Conservation (phyloP, 805 yeast species). For the Ogataea corticis region DNA sequence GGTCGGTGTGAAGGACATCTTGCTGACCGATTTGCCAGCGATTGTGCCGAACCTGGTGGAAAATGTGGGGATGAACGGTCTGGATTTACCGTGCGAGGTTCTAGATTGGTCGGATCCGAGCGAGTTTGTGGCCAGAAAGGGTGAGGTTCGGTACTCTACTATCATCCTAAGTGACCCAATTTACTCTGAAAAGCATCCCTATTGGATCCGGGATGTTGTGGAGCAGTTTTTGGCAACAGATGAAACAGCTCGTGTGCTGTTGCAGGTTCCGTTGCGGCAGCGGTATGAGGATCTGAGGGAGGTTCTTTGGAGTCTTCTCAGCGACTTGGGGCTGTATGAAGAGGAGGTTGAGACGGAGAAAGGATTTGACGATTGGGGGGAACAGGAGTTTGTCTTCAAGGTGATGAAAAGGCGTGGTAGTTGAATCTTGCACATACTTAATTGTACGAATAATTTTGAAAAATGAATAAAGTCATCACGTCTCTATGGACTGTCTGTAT, state of each 20-base stretch:
- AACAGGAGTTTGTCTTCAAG: slow-evolving; percentile 57
- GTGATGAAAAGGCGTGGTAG: slow-evolving; percentile 25
- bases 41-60: slow-evolving; percentile 66
- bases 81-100: slow-evolving; percentile 37
- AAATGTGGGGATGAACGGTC: slow-evolving; percentile 58
- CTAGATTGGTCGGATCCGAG: slow-evolving; percentile 79
- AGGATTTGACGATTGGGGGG: slow-evolving; percentile 88
- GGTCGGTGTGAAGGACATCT: slow-evolving; percentile 46
- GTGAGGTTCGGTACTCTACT: slow-evolving; percentile 45
- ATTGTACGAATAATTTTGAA: background rate
- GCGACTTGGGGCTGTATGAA: slow-evolving; percentile 36
- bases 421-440: background rate
- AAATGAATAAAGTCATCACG: too few relatives aligned
- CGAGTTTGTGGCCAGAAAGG: slow-evolving; percentile 27
- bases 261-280: slow-evolving; percentile 76
- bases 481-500: too few relatives aligned
- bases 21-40: slow-evolving; percentile 76
- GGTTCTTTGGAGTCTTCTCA: slow-evolving; percentile 56
- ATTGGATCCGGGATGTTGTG: slow-evolving; percentile 65
- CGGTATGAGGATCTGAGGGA: slow-evolving; percentile 67
- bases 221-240: slow-evolving; percentile 40
- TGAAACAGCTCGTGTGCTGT: slow-evolving; percentile 46
- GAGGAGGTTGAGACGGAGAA: slow-evolving; percentile 45
- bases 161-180: slow-evolving; percentile 85
- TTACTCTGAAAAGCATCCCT: slow-evolving; percentile 81